phyloP scores from a whole-genome alignment of 2,329 filamentous ascomycete species.

The Ophiostoma fasciatum region DNA sequence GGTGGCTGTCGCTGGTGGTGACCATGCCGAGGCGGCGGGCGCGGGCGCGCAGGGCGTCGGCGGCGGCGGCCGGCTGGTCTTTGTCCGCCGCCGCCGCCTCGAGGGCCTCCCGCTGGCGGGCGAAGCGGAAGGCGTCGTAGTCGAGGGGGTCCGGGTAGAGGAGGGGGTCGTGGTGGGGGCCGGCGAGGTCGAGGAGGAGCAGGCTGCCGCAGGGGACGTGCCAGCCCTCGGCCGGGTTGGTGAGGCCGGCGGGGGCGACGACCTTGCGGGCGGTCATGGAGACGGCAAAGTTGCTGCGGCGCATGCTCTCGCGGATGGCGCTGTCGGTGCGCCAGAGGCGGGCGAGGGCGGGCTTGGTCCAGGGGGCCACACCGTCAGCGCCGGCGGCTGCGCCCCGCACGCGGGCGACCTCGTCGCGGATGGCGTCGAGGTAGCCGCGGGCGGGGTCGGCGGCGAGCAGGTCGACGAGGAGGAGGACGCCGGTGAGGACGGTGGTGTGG shows the following conservation, averaged over 20 bases:
- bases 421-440: constrained; percentile 20
- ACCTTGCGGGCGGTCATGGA: constrained; percentile 33
- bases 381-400: constrained; percentile 12
- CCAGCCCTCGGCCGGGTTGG: constrained; percentile 26
- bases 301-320: constrained; percentile 37
- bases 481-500: constrained; percentile 40
- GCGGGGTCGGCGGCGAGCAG: constrained; percentile 25
- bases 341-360: constrained; percentile 30
- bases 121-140: constrained; percentile 37
- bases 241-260: constrained; percentile 21
- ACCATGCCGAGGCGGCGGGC: constrained; percentile 38
- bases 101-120: constrained; percentile 24
- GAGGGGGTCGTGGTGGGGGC: constrained; percentile 31
- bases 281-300: constrained; percentile 30
- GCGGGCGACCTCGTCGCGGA: constrained; percentile 28
- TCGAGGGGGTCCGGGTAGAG: constrained; percentile 25
- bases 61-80: constrained; percentile 1
- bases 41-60: constrained; percentile 20
- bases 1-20: constrained; percentile 33
- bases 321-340: constrained; percentile 33
- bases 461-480: constrained; percentile 31
- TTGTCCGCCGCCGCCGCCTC: constrained; percentile 14
- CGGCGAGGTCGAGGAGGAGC: constrained; percentile 28
- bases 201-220: constrained; percentile 27
- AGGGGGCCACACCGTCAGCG: constrained; percentile 16